Base-by-base conservation (phyloP, 352 stramenopile species). In the Phytophthora multivora region DNA sequence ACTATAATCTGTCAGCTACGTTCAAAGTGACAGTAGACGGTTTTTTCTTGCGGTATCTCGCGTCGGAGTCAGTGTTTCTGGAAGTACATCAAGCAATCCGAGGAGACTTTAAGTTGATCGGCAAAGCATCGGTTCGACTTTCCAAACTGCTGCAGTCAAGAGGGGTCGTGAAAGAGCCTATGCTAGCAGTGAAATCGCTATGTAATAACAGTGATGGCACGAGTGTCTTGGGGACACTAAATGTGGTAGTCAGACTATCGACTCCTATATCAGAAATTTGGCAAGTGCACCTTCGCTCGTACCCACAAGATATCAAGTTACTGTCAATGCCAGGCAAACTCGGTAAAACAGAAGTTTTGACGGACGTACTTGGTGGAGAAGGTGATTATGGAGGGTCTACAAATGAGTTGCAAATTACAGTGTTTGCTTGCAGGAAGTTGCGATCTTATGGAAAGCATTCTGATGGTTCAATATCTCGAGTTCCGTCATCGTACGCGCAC, bases 11-110 rank as follows among this genome's bases (percentile, higher is more conserved):
- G 51, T 91, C 91, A 7, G 82, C 88, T 11, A 96, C 82, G 0
- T 98, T 96, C 67, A 97, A 96, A 61, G 85, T 98, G 43, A 95
- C 83, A 0, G 87, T 97, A 4, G 93, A 98, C 65, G 91, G 91
- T 1, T 97, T 98, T 59, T 97, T 98, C 59, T 62, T 98, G 45
- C 72, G 84, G 0, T 98, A 96, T 63, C 59, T 98, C 9, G 88
- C 91, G 11, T 97, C 90, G 0, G 93, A 98, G 50, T 72, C 70
- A 3, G 60, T 98, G 2, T 64, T 79, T 3, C 69, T 98, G 26
- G 93, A 98, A 71, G 69, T 98, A 3, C 93, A 98, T 65, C 89
- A 93, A 69, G 79, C 84, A 0, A 59, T 91, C 46, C 81, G 87
- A 60, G 91, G 86, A 19, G 90, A 98, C 43, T 98, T 97, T 51